phyloP scores from a whole-genome alignment of 2,329 filamentous ascomycete species.

The Rhynchosporium secalis region DNA sequence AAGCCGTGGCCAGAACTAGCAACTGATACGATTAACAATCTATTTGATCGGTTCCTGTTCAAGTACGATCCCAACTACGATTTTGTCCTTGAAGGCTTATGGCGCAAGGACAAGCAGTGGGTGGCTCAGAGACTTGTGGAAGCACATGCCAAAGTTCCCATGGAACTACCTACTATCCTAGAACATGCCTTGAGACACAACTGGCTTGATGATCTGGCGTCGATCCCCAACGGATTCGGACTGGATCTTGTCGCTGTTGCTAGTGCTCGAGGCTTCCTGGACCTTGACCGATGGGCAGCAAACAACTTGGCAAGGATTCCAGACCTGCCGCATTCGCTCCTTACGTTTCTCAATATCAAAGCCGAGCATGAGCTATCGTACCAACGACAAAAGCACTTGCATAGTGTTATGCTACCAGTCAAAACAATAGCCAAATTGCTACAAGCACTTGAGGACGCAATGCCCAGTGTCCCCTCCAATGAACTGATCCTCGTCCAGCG shows the following conservation, averaged over 20 bases:
- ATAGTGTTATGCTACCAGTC: slow-evolving; percentile 75
- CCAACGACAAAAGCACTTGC: slow-evolving; percentile 66
- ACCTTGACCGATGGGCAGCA: slow-evolving; percentile 78
- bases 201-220: slow-evolving; percentile 79
- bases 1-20: slow-evolving; percentile 77
- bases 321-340: slow-evolving; percentile 69
- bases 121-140: slow-evolving; percentile 79
- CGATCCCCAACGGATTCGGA: slow-evolving; percentile 68
- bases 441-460: slow-evolving; percentile 72
- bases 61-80: slow-evolving; percentile 77
- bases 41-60: slow-evolving; percentile 81
- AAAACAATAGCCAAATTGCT: slow-evolving; percentile 82
- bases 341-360: slow-evolving; percentile 83
- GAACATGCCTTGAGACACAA: slow-evolving; percentile 78
- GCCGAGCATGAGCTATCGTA: slow-evolving; percentile 75
- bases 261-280: slow-evolving; percentile 76
- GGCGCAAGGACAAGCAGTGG: slow-evolving; percentile 88
- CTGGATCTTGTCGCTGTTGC: slow-evolving; percentile 84
- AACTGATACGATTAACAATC: slow-evolving; percentile 70
- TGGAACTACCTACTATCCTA: slow-evolving; percentile 67
- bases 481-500: slow-evolving; percentile 81
- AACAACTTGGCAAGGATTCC: slow-evolving; percentile 65
- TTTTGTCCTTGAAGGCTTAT: slow-evolving; percentile 87
- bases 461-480: slow-evolving; percentile 58
- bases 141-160: slow-evolving; percentile 68